Evolutionary conservation across 2,329 filamentous ascomycete genomes (phyloP), one percentile per base, ranked within the genome.

Genomic region (Venturia asperata): DNA sequence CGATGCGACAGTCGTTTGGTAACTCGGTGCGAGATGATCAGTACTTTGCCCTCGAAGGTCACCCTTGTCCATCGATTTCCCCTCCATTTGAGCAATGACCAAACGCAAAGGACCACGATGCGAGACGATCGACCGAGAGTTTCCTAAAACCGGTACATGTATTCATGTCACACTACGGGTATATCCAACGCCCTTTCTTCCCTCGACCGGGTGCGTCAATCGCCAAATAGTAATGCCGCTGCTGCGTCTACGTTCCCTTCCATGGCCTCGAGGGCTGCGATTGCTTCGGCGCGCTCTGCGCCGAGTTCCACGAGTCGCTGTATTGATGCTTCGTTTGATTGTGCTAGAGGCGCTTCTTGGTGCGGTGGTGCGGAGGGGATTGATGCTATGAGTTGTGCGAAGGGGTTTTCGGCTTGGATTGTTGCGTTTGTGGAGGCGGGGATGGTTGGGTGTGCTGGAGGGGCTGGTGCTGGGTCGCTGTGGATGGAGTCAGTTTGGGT

Each of bases 221-320:
- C 52, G 17, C 42, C 61, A 58, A 64, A 66, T 13, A 66, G 37
- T n/a, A 66, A 27, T 21, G 63, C 45, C 30, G 80, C 80, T 7
- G 80, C 80, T 66, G 79, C 73, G 63, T 81, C 80, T 9, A 80
- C 78, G 66, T 81, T 78, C 1, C 79, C 79, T n/a, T 76, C 75
- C 19, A 79, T 81, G 10, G 76, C 76, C 69, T 80, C 80, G 66
- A 82, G 67, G 37, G 80, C 80, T 1, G 77, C 77, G 45, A 81
- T 69, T n/a, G 78, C 80, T 66, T 80, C 77, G 55, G 77, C 74
- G 39, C 76, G 72, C 61, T 72, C 75, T 67, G 81, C 80, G 1
- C 80, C 80, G 63, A 81, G 64, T n/a, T 77, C 77, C 7, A 78
- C 75, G 64, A 81, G 67, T 6, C 75, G 75, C 66, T 74, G 70